Evolutionary conservation across 1,284 basidiomycete species (phyloP).

Genomic region (Fomitopsis betulina): DNA sequence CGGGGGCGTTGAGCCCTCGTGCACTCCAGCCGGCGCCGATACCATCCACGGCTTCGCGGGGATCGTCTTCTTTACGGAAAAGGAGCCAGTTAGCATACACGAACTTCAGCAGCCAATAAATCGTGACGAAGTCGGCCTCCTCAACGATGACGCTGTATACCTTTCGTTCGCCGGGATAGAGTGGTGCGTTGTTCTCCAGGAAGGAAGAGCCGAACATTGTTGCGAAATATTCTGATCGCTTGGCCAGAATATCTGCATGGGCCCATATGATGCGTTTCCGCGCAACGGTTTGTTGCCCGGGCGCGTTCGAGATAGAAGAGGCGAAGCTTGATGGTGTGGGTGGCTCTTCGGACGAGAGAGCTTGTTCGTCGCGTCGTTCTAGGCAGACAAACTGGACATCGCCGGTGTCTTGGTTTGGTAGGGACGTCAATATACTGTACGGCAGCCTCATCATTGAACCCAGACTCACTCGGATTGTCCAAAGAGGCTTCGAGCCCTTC

Average conservation of each 20-base stretch:
- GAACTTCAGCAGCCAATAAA: constrained; percentile 82
- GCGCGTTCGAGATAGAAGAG: constrained; percentile 38
- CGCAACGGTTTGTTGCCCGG: constrained; percentile 42
- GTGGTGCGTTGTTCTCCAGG: constrained; percentile 43
- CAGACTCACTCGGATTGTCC: constrained; percentile 55
- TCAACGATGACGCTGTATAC: constrained; percentile 68
- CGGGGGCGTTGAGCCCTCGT: constrained; percentile 45
- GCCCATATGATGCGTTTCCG: constrained; percentile 75
- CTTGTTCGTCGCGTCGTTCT: constrained; percentile 42
- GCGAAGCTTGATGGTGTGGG: constrained; percentile 26
- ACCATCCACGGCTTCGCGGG: constrained; percentile 56
- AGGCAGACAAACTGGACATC: constrained; percentile 68
- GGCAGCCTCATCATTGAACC: constrained; percentile 6
- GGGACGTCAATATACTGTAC: too few relatives aligned
- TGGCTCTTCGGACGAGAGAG: constrained; percentile 17
- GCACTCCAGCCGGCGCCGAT: constrained; percentile 61
- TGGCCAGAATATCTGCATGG: constrained; percentile 71
- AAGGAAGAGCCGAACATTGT: constrained; percentile 77
- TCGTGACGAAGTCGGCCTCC: constrained; percentile 78
- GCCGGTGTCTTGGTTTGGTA: constrained; percentile 34
- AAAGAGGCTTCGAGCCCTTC: constrained; percentile 59
- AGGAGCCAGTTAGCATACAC: constrained; percentile 76
- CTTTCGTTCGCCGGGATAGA: constrained; percentile 47
- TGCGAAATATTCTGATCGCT: constrained; percentile 76
- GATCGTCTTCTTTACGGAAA: constrained; percentile 63